phyloP scores from a whole-genome alignment of 768 basidiomycete species.

The Calocera cornea region DNA sequence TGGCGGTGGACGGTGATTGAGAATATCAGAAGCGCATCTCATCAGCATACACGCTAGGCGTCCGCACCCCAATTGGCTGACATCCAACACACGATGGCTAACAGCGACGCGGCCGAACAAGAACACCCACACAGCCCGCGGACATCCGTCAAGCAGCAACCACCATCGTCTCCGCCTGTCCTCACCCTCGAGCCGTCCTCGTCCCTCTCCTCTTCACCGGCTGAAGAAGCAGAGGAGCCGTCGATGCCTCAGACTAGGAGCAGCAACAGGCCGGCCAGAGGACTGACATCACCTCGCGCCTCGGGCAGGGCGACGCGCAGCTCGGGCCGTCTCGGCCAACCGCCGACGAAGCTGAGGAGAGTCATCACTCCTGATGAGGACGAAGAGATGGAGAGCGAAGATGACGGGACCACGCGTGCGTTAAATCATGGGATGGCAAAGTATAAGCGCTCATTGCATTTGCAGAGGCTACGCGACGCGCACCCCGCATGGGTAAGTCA shows the following conservation, averaged over 20 bases:
- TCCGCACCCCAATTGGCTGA: background rate
- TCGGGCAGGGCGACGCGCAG: background rate
- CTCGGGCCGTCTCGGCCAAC: background rate
- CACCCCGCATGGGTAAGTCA: background rate
- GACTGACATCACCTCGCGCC: background rate
- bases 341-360: background rate
- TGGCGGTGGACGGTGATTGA: slow-evolving; percentile 2
- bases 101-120: background rate
- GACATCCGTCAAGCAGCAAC: background rate
- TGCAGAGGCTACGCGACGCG: background rate
- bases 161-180: background rate
- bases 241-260: background rate
- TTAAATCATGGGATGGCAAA: background rate
- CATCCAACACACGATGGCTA: background rate
- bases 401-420: background rate
- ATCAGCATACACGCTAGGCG: background rate
- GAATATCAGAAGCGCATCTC: slow-evolving; percentile 3
- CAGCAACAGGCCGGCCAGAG: background rate
- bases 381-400: background rate
- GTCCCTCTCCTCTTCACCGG: background rate
- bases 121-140: background rate
- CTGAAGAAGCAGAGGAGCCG: background rate
- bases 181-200: background rate
- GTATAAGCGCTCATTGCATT: background rate
- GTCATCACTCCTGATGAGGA: slow-evolving; percentile 1